Evolutionary conservation across 2,329 filamentous ascomycete genomes (phyloP).

Genomic region (Zasmidium angulare): DNA sequence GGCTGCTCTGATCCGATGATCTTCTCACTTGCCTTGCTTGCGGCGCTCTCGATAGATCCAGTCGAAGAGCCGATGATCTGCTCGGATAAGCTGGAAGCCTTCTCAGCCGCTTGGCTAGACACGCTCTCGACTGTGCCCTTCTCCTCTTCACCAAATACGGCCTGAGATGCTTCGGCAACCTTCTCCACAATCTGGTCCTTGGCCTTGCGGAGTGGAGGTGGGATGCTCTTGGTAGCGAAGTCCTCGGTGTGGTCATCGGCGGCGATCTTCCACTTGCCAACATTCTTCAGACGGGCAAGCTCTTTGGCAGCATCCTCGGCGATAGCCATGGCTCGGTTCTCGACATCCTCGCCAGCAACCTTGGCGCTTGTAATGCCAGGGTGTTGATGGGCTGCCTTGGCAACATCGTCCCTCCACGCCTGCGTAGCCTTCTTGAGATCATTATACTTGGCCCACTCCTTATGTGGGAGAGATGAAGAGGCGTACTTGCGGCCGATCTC

Average conservation of each 20-base stretch:
- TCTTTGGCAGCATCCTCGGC: constrained; percentile 79
- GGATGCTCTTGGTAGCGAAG: constrained; percentile 69
- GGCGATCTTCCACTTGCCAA: constrained; percentile 78
- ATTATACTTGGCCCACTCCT: constrained; percentile 96
- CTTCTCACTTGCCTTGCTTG: constrained; percentile 44
- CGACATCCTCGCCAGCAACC: constrained; percentile 65
- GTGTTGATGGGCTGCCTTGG: constrained; percentile 69
- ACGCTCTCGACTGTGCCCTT: constrained; percentile 39
- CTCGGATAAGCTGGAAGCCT: constrained; percentile 32
- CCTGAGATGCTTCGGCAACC: constrained; percentile 33
- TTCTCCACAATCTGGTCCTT: constrained; percentile 41
- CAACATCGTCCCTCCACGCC: constrained; percentile 81
- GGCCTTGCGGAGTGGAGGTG: constrained; percentile 53
- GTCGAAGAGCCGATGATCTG: constrained; percentile 30
- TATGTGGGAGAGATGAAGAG: constrained; percentile 93
- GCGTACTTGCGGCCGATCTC: constrained; percentile 93
- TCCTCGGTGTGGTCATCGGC: constrained; percentile 73
- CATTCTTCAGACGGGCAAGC: constrained; percentile 75
- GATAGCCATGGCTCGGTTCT: constrained; percentile 76
- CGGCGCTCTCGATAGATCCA: constrained; percentile 53
- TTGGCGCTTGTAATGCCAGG: constrained; percentile 68
- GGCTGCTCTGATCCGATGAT: constrained; percentile 15
- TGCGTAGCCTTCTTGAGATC: constrained; percentile 78
- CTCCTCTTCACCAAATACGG: constrained; percentile 35
- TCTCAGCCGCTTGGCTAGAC: constrained; percentile 31